A percentile compares a stretch with the other conserved stretches of the same genome.
Evolutionary conservation across 345 rosid genomes (phyloP).

Genomic region (Pistacia atlantica): DNA sequence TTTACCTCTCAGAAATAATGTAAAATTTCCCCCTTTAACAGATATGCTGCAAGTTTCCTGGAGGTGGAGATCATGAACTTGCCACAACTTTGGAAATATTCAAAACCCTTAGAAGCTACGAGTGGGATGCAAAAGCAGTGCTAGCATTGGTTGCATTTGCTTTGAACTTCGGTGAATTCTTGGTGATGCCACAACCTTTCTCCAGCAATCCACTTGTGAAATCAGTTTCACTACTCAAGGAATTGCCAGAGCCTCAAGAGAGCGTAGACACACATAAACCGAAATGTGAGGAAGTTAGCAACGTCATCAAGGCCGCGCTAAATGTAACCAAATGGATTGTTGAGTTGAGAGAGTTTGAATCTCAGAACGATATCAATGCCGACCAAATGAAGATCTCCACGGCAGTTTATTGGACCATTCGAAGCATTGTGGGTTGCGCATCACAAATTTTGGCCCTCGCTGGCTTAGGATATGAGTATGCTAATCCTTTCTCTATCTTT

Average conservation of each 20-base stretch:
- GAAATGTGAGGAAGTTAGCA: slow-evolving; percentile 19
- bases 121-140: slow-evolving; percentile 58
- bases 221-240: slow-evolving; percentile 47
- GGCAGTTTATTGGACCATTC: no score
- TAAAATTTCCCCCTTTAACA: slow-evolving; percentile 7
- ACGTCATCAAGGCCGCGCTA: slow-evolving; percentile 42
- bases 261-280: slow-evolving; percentile 33
- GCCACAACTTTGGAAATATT: slow-evolving; percentile 39
- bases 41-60: slow-evolving; percentile 54
- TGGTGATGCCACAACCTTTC: slow-evolving; percentile 35
- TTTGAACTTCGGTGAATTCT: slow-evolving; percentile 46
- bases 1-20: no score
- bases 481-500: no score
- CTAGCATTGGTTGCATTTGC: slow-evolving; percentile 52
- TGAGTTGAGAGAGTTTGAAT: slow-evolving; percentile 19
- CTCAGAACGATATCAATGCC: no score
- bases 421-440: no score
- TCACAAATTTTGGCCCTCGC: no score
- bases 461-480: no score
- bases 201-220: slow-evolving; percentile 38
- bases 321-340: slow-evolving; percentile 58
- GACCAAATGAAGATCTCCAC: not conserved
- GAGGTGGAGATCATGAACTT: slow-evolving; percentile 35
- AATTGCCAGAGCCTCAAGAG: slow-evolving; percentile 38
- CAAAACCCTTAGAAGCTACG: slow-evolving; percentile 34